Base-by-base conservation (phyloP, 1,284 basidiomycete genomes). In the Leucoagaricus sp. region DNA sequence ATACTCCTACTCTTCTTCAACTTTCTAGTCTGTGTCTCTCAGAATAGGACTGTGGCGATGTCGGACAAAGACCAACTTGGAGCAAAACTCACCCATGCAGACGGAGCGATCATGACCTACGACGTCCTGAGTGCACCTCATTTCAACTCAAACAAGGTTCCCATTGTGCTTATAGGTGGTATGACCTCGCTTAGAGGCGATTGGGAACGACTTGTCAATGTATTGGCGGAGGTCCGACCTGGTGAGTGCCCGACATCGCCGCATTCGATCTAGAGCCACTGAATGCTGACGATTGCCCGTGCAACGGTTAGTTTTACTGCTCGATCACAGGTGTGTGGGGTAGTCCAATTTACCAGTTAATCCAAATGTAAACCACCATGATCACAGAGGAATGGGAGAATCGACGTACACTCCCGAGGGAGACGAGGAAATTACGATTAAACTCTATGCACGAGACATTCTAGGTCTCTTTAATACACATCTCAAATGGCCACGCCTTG, bases 361-460 rank as follows among this genome's bases (percentile, higher is more conserved):
- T 12, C 29, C 46, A n/a, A n/a, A n/a, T 48, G 46, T 8, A 33
- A 48, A 9, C 12, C 15, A n/a, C 12, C 26, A 23, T 8, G 9
- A 33, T 10, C 13, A 38, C 17, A 67, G 69, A 46, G 69, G 69
- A 2, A 69, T 70, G 58, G 76, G 77, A 17, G 69, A 75, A 47
- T 79, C 77, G 3, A 67, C 63, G 6, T 64, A 72, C 42, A 65
- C 71, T 25, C 63, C 68, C 31, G 52, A 49, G 12, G 65, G 67
- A 12, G 60, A 68, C n/a, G 75, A 77, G 42, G 58, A 62, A 4
- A 69, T 79, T 21, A 74, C 75, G 6, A 69, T 79, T 9, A 75
- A 78, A 58, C 63, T 67, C 15, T 65, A 79, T 51, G 76, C 78
- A 29, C 68, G 74, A 33, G 77, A 80, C 60, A 62, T 79, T n/a